Evolutionary conservation across 2,329 filamentous ascomycete species (phyloP).

Genomic region (Beauveria australis): DNA sequence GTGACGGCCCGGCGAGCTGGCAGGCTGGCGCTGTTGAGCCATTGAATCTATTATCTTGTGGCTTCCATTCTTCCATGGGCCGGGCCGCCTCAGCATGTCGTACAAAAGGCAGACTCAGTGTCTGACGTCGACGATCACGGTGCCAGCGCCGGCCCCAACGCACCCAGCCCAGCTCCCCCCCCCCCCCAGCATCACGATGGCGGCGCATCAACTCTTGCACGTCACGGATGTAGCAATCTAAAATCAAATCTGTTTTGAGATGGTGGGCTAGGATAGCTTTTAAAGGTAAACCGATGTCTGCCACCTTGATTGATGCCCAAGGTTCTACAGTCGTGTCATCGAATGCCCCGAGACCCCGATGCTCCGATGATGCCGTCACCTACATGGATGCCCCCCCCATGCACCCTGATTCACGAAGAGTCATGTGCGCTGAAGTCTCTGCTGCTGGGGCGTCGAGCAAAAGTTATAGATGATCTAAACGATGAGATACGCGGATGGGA

Average conservation of each 20-base stretch:
- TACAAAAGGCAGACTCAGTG: not conserved
- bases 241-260: not conserved
- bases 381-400: not conserved
- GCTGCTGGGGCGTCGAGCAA: too few relatives aligned
- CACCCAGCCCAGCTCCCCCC: not conserved
- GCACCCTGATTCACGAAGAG: not conserved
- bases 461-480: too few relatives aligned
- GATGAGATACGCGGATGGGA: not conserved
- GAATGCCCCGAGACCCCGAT: not conserved
- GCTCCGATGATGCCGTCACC: not conserved
- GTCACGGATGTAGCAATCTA: not conserved
- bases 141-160: not conserved
- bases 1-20: too few relatives aligned
- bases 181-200: not conserved
- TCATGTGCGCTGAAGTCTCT: not conserved
- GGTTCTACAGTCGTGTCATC: not conserved
- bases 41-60: not conserved
- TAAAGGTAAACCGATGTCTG: not conserved
- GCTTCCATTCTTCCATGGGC: not conserved
- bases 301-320: not conserved
- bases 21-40: too few relatives aligned
- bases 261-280: not conserved
- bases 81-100: not conserved
- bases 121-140: constrained; percentile 3
- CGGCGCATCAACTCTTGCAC: not conserved